phyloP scores from a whole-genome alignment of 2,329 filamentous ascomycete genomes.

The Ceratocystis albifundus region DNA sequence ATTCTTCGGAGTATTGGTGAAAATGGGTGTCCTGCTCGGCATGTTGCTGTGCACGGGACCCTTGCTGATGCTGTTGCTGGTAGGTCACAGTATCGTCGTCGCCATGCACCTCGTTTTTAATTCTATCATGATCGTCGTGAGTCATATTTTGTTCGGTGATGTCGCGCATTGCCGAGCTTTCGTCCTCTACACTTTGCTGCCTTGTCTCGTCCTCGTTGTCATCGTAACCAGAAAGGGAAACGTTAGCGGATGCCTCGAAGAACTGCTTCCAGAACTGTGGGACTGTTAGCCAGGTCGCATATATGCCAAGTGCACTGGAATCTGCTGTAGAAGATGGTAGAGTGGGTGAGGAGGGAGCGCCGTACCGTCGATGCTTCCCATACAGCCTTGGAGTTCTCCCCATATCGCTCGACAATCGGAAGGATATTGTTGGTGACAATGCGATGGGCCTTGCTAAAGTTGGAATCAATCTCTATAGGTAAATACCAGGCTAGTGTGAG shows the following conservation, averaged over 20 bases:
- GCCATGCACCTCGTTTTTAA: constrained; percentile 34
- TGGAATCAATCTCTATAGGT: constrained; percentile 80
- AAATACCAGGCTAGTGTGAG: not conserved
- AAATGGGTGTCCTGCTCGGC: constrained; percentile 7
- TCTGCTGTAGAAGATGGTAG: not conserved
- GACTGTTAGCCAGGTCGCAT: not conserved
- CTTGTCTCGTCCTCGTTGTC: constrained; percentile 54
- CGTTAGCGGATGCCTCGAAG: constrained; percentile 96
- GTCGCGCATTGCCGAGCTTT: constrained; percentile 46
- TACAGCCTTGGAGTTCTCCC: constrained; percentile 81
- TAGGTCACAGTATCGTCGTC: constrained; percentile 33
- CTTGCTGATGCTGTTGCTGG: constrained; percentile 25
- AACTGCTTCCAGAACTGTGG: constrained; percentile 97
- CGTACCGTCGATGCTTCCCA: constrained; percentile 91
- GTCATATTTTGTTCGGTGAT: constrained; percentile 34
- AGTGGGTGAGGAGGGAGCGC: not conserved
- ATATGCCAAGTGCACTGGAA: not conserved
- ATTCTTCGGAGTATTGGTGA: constrained; percentile 40
- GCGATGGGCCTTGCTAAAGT: constrained; percentile 91
- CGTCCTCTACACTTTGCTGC: constrained; percentile 35
- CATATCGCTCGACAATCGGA: constrained; percentile 88
- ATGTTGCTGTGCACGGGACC: constrained; percentile 17
- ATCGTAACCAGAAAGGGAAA: constrained; percentile 89
- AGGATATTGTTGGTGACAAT: constrained; percentile 92
- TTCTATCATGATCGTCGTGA: constrained; percentile 30